These are phyloP conservation scores for Xylariales sp. DNA, from an alignment of 2,329 filamentous ascomycete genomes.

Conservation along the genomic window DNA sequence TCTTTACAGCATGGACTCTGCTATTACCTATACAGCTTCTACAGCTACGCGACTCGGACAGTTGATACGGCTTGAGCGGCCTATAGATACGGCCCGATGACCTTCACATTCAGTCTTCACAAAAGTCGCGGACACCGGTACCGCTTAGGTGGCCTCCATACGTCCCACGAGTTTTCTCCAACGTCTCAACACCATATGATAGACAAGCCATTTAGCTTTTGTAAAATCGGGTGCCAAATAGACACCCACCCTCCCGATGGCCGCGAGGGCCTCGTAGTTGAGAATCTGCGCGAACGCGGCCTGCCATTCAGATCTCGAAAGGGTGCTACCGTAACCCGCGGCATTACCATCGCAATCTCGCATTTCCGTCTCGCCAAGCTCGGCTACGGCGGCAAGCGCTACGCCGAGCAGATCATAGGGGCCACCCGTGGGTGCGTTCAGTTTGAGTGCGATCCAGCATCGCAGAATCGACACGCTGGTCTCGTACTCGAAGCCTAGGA, in stretches of 20 bases:
- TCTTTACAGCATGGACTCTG: not conserved
- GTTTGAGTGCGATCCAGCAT: constrained; percentile 26
- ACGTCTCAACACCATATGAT: constrained; percentile 10
- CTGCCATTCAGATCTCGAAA: constrained; percentile 20
- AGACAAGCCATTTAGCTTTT: constrained; percentile 28
- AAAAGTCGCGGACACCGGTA: not conserved
- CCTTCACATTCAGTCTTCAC: not conserved
- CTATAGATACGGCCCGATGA: not conserved
- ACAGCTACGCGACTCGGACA: not conserved
- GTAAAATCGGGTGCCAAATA: constrained; percentile 21
- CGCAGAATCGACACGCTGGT: constrained; percentile 22
- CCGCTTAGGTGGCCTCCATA: not conserved
- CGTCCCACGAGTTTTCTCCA: constrained; percentile 4
- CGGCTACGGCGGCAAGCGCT: constrained; percentile 30
- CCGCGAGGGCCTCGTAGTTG: constrained; percentile 13
- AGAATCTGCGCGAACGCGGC: constrained; percentile 20
- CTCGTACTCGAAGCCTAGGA: constrained; percentile 24
- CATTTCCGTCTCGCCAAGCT: constrained; percentile 24
- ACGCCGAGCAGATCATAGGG: constrained; percentile 28
- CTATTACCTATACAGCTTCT: not conserved
- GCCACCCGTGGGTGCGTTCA: constrained; percentile 27
- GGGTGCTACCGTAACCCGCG: not conserved
- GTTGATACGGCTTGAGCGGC: not conserved
- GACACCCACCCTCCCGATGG: not conserved
- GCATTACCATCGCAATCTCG: not conserved